phyloP scores from a whole-genome alignment of 768 basidiomycete species.

The Asterophora parasitica region DNA sequence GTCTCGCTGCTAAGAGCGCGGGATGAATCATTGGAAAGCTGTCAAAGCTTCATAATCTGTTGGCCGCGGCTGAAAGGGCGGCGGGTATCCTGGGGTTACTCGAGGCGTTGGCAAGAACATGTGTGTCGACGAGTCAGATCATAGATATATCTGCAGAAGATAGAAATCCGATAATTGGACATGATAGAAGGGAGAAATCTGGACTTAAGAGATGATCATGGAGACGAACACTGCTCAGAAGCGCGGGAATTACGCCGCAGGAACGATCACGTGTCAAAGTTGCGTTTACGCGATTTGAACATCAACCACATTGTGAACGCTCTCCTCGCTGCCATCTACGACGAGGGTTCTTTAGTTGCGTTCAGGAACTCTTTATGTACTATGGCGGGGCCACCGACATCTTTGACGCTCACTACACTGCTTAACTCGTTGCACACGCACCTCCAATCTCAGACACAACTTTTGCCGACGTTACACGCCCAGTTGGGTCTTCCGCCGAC shows the following conservation, averaged over 20 bases:
- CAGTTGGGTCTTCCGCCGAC: constrained; percentile 80
- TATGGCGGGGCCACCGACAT: constrained; percentile 26
- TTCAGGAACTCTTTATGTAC: neutral
- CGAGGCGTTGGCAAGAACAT: no score
- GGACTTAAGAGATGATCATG: no score
- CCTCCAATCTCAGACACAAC: constrained; percentile 74
- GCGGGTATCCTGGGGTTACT: neutral
- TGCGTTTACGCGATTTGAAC: constrained; percentile 13
- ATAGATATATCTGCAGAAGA: no score
- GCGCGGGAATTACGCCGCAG: neutral
- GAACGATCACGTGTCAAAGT: constrained; percentile 13
- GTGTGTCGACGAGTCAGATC: no score
- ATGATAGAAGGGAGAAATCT: neutral
- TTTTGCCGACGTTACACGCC: constrained; percentile 75
- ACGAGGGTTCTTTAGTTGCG: neutral
- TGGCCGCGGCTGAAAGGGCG: neutral
- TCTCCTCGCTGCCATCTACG: constrained; percentile 1
- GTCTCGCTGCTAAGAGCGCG: neutral
- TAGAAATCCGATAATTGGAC: neutral
- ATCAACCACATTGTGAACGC: constrained; percentile 1
- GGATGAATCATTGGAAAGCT: neutral
- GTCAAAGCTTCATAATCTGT: neutral
- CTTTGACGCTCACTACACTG: constrained; percentile 51
- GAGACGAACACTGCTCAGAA: no score
- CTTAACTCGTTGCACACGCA: constrained; percentile 75